Evolutionary conservation across 305 asterid species (phyloP).

Genomic region (Fraxinus velutina): DNA sequence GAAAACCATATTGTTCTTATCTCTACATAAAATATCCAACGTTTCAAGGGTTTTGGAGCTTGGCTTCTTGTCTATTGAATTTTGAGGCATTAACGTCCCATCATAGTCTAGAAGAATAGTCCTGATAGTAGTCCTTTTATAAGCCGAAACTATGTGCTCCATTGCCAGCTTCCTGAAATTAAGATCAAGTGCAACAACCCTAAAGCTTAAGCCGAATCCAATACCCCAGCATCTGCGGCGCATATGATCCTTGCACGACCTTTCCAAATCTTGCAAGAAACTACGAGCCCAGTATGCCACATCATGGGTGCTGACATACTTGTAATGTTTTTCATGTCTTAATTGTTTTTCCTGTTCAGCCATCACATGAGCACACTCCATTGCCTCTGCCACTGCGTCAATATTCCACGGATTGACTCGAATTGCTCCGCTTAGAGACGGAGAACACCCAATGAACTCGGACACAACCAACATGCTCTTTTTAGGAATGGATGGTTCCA

Average conservation of each 20-base stretch:
- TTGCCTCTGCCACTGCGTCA: slow-evolving; percentile 49
- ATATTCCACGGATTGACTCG: slow-evolving; percentile 55
- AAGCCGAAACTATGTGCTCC: slow-evolving; percentile 56
- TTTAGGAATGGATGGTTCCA: slow-evolving; percentile 33
- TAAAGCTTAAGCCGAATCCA: slow-evolving; percentile 51
- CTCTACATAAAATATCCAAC: slow-evolving; percentile 37
- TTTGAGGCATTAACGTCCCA: slow-evolving; percentile 53
- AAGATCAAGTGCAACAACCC: slow-evolving; percentile 51
- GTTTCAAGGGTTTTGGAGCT: slow-evolving; percentile 43
- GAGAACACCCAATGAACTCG: slow-evolving; percentile 55
- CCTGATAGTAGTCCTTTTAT: slow-evolving; percentile 40
- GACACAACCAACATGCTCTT: slow-evolving; percentile 51
- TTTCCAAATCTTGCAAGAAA: slow-evolving; percentile 51
- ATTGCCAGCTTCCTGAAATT: slow-evolving; percentile 46
- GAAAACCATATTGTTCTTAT: slow-evolving; percentile 40
- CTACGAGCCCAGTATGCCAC: slow-evolving; percentile 59
- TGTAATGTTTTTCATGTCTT: slow-evolving; percentile 51
- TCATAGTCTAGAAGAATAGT: slow-evolving; percentile 50
- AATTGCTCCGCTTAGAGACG: slow-evolving; percentile 51
- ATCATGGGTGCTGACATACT: slow-evolving; percentile 52
- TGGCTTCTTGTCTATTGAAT: slow-evolving; percentile 47
- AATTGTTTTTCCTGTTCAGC: slow-evolving; percentile 48
- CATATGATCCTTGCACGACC: slow-evolving; percentile 51
- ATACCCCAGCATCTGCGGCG: slow-evolving; percentile 55
- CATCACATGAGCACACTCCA: slow-evolving; percentile 47